These are phyloP conservation scores for Sphenostylis stenocarpa DNA, from an alignment of 306 rosid species.

Conservation along the genomic window DNA sequence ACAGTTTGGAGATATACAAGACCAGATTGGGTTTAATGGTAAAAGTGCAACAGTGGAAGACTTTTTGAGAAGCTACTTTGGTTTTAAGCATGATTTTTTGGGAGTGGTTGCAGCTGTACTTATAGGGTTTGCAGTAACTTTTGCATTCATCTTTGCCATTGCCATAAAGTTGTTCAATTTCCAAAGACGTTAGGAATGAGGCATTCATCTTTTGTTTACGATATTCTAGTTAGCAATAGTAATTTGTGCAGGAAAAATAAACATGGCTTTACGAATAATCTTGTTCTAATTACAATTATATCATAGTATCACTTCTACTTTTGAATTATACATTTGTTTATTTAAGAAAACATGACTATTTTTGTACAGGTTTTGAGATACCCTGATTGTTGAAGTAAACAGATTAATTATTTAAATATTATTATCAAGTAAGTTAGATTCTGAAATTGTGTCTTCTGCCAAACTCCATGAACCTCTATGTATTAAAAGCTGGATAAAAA, in stretches of 20 bases:
- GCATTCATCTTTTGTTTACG: background rate
- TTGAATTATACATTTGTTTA: too few relatives aligned
- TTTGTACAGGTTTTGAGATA: too few relatives aligned
- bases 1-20: conserved; percentile 45
- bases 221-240: background rate
- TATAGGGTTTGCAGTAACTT: conserved; percentile 10
- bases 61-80: conserved; percentile 32
- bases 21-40: background rate
- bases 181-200: conserved; percentile 26
- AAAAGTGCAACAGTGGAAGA: conserved; percentile 21
- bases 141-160: conserved; percentile 27
- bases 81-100: conserved; percentile 31
- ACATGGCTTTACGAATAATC: background rate
- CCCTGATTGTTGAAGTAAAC: too few relatives aligned
- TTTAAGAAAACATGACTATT: too few relatives aligned
- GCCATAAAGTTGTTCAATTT: conserved; percentile 31
- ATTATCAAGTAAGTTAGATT: too few relatives aligned
- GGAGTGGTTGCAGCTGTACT: conserved; percentile 29
- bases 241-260: background rate
- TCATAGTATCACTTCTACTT: background rate
- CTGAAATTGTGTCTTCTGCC: too few relatives aligned
- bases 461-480: too few relatives aligned
- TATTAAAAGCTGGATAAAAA: too few relatives aligned
- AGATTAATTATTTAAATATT: too few relatives aligned
- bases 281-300: background rate